Base-by-base conservation (phyloP, 805 yeast genomes). In the Saccharomycopsis fibuligera region DNA sequence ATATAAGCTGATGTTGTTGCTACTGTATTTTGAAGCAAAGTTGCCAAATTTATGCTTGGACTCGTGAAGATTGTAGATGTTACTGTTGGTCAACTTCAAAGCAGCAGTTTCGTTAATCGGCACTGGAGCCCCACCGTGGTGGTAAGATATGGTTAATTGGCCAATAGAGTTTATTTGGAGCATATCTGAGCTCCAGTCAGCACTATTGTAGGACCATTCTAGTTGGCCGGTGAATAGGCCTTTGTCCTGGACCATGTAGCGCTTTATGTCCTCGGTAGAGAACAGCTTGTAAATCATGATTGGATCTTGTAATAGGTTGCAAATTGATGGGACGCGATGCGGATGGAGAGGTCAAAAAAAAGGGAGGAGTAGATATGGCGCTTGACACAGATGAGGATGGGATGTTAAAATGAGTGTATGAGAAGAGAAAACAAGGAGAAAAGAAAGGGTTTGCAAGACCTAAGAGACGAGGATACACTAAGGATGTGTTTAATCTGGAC, bases 161-260 rank as follows among this genome's bases (percentile, higher is more conserved):
- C 54, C 54, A 17, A 50, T 42, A 3, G 47, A 36, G 41, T 47
- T 50, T 21, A 50, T 37, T 31, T 50, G 54, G 3, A 50, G 31
- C 5, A 23, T 35, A 30, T 50, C 41, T 12, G 6, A 22, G 9
- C 30, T 16, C 54, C 54, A 50, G 5, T 27, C 24, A 6, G 31
- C 23, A 17, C 30, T 40, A 12, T 40, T 16, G 12, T 30, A 14
- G 5, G 51, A 44, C 56, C 56, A 56, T 22, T 53, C 57, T 2
- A 56, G 12, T 16, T 55, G 49, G 9, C 55, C 58, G 4, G 35
- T 47, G 30, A 55, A 55, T 6, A 38, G 35, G 4, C 59, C 59
- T 21, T 48, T 48, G n/a, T 51, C 47, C 5, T 44, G 43, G 25
- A 35, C 35, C 45, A 54, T 46, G 24, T 46, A 38, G 5, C 25